These are phyloP conservation scores for Scutellaria minor DNA, from an alignment of 257 asterid species.

Conservation along the genomic window DNA sequence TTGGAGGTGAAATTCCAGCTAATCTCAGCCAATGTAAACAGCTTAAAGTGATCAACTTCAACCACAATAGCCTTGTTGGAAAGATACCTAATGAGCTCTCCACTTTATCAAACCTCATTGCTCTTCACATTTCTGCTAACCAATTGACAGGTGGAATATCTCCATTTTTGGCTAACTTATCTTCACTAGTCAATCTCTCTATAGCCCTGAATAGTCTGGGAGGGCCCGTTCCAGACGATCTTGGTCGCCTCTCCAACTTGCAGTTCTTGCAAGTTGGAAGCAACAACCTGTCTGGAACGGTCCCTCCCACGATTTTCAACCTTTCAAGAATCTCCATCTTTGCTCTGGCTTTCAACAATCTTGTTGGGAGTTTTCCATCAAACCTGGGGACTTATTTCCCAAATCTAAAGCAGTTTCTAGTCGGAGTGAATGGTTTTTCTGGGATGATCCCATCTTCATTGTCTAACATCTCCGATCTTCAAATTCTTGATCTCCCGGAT, in stretches of 20 bases:
- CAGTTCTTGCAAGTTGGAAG: slow-evolving; percentile 22
- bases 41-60: slow-evolving; percentile 22
- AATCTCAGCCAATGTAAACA: slow-evolving; percentile 26
- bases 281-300: slow-evolving; percentile 14
- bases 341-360: slow-evolving; percentile 26
- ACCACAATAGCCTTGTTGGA: slow-evolving; percentile 18
- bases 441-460: slow-evolving; percentile 32
- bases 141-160: slow-evolving; percentile 30
- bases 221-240: slow-evolving; percentile 27
- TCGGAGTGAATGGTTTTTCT: slow-evolving; percentile 21
- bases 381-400: not conserved
- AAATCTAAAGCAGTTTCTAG: slow-evolving; percentile 16
- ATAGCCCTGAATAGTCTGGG: slow-evolving; percentile 26
- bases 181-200: slow-evolving; percentile 30
- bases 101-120: slow-evolving; percentile 22
- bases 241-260: slow-evolving; percentile 31
- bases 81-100: slow-evolving; percentile 25
- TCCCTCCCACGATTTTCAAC: slow-evolving; percentile 37
- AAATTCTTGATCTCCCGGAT: slow-evolving; percentile 21
- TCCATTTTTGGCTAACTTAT: slow-evolving; percentile 27
- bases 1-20: slow-evolving; percentile 30
- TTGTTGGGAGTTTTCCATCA: slow-evolving; percentile 32
- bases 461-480: slow-evolving; percentile 27
- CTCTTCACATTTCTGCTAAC: slow-evolving; percentile 27
- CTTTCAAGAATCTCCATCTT: slow-evolving; percentile 18